A percentile compares a stretch with the other conserved stretches of the same genome.
These are phyloP conservation scores for Spirogloea muscicola DNA, from an alignment of 139 green algal genomes.

Conservation along the genomic window DNA sequence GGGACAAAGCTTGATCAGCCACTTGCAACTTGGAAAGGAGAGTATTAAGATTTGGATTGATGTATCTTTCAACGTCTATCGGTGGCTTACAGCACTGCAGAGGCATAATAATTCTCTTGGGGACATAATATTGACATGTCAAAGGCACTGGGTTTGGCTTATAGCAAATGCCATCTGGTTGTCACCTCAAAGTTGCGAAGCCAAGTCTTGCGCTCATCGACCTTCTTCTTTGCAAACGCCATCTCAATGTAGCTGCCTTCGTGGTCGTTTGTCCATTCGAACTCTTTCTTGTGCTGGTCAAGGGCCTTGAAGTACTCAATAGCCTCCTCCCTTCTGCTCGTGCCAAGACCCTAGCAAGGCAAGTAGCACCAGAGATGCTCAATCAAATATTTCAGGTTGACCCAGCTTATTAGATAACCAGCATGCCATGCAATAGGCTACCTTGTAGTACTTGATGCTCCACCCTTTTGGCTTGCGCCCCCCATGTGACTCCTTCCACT, in stretches of 20 bases:
- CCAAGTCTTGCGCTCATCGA: conserved; percentile 95
- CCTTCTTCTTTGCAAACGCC: conserved; percentile 95
- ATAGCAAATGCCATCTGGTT: no score
- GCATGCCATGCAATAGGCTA: background rate
- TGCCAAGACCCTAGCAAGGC: conserved; percentile 83
- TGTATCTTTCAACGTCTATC: no score
- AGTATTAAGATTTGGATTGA: no score
- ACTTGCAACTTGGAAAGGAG: no score
- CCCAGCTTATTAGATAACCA: background rate
- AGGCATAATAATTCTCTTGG: no score
- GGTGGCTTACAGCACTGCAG: no score
- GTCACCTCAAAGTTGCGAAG: conserved; percentile 57
- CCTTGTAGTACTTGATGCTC: conserved; percentile 99
- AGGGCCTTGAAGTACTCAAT: conserved; percentile 93
- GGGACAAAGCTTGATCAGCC: no score
- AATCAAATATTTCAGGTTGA: background rate
- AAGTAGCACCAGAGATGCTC: background rate
- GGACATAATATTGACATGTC: no score
- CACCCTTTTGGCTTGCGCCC: conserved; percentile 61
- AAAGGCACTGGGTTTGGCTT: no score
- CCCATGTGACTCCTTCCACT: conserved; percentile 76
- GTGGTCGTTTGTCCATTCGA: conserved; percentile 71
- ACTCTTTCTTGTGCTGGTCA: conserved; percentile 58
- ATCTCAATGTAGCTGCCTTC: conserved; percentile 85
- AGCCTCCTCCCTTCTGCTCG: conserved; percentile 84